A percentile compares a stretch with the other conserved stretches of the same genome.
Conservation (phyloP, 176 grass and related monocot species). For the Lolium rigidum region DNA sequence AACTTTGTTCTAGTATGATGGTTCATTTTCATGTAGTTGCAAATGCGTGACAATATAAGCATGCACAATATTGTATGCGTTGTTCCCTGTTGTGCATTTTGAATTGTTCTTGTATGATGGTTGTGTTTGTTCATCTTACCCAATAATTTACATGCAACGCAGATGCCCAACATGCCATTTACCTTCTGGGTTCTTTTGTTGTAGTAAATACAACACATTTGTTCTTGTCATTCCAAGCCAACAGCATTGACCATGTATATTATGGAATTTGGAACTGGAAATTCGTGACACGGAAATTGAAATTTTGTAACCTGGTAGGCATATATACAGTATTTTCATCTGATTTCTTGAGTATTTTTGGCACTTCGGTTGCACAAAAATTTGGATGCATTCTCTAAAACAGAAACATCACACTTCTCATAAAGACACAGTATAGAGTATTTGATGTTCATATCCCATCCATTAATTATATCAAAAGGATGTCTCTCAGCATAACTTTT, state of each 20-base stretch:
- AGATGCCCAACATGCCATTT: neutral
- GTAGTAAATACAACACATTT: neutral
- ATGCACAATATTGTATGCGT: no score
- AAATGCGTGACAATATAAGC: no score
- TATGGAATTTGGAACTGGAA: no score
- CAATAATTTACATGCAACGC: neutral
- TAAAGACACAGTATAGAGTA: neutral
- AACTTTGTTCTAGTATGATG: neutral
- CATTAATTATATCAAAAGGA: neutral
- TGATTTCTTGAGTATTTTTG: neutral
- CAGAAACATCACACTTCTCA: neutral
- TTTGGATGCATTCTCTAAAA: neutral
- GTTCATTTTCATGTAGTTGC: no score
- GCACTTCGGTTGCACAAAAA: neutral
- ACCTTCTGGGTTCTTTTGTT: neutral
- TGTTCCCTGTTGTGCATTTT: no score
- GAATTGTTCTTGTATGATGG: no score
- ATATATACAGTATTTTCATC: neutral
- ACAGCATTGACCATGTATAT: neutral
- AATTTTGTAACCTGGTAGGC: no score
- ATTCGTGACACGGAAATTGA: no score
- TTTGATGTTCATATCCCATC: neutral
- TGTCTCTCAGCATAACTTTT: neutral
- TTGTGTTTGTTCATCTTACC: no score
- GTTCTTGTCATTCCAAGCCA: neutral